Conservation (phyloP, 2,329 filamentous ascomycete species). For the Fulvia fulva region DNA sequence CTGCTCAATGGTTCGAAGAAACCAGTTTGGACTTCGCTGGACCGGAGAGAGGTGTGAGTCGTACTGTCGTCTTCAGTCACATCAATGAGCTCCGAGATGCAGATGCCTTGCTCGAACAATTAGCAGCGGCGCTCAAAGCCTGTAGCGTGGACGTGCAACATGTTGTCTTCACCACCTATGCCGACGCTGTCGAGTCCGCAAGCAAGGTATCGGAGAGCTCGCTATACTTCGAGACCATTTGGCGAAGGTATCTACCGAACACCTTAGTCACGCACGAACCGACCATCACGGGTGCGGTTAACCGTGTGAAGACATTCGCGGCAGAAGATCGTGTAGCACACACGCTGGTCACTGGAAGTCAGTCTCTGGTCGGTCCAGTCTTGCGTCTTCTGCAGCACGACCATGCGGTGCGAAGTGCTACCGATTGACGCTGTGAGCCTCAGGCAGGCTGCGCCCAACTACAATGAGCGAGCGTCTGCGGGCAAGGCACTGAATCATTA, state of each 20-base stretch:
- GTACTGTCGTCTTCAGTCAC: conserved; percentile 25
- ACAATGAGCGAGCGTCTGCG: too few relatives aligned
- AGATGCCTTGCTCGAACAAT: conserved; percentile 12
- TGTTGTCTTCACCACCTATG: conserved; percentile 27
- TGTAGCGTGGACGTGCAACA: conserved; percentile 15
- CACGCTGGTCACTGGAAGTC: conserved; percentile 18
- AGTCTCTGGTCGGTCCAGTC: conserved; percentile 19
- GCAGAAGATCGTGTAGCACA: not conserved
- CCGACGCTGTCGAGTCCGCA: conserved; percentile 8
- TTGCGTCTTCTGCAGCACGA: not conserved
- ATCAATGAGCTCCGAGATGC: conserved; percentile 26
- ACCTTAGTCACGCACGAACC: conserved; percentile 14
- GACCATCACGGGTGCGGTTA: conserved; percentile 16
- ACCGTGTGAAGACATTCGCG: conserved; percentile 3
- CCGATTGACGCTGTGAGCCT: not conserved
- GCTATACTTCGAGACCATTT: conserved; percentile 7
- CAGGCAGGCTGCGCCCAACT: not conserved
- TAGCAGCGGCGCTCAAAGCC: conserved; percentile 15
- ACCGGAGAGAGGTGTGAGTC: not conserved
- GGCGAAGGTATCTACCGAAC: not conserved
- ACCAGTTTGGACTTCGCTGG: not conserved
- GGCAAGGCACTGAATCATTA: too few relatives aligned
- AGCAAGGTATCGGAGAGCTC: not conserved
- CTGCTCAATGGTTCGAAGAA: conserved; percentile 38
- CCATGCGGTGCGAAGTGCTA: not conserved